Evolutionary conservation across 352 stramenopile species (phyloP), one percentile per base, ranked within the genome.

Genomic region (Pythium aristosporum): DNA sequence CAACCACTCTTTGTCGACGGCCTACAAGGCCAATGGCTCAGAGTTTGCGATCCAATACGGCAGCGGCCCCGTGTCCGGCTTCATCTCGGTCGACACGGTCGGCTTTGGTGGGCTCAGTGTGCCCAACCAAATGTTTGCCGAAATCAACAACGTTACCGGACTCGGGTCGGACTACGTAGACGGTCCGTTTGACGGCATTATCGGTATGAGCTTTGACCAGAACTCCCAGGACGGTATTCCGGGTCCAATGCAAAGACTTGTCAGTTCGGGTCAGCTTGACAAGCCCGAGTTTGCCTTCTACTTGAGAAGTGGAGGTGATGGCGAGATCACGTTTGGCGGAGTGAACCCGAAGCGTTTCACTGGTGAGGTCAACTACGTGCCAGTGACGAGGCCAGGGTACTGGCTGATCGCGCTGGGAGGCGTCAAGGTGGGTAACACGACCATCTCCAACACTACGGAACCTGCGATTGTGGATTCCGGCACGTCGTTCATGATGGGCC

Each of bases 101-200:
- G 12, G 36, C 36, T 41, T 41, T 41, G 36, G 36, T 12, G 36
- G 36, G 7, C 36, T 41, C 36, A 41, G 7, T 12, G n/a, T n/a
- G n/a, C n/a, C n/a, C n/a, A n/a, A n/a, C n/a, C n/a, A n/a, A n/a
- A n/a, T n/a, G n/a, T 99, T 99, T 68, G 97, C 94, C 15, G 95
- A 98, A 71, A 85, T 99, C 20, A 92, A 97, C 61, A 94, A 98
- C 72, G 98, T 95, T 5, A 97, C 91, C 57, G 96, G 97, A 11
- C 78, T 99, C 6, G 96, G 96, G 11, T 71, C 96, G 7, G 94
- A 87, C 9, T 99, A 98, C 72, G 91, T 87, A 32, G 60, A 98
- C 13, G 96, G 94, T 62, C 98, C 98, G 52, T 99, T 99, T 74
- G 97, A 99, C 74, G 97, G 97, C 23, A 98, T 99, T 66, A 89